Percentiles rank a stretch among this genome's conserved stretches.
These are phyloP conservation scores for Leishmania turanica DNA, from an alignment of 208 protist species.

Conservation along the genomic window DNA sequence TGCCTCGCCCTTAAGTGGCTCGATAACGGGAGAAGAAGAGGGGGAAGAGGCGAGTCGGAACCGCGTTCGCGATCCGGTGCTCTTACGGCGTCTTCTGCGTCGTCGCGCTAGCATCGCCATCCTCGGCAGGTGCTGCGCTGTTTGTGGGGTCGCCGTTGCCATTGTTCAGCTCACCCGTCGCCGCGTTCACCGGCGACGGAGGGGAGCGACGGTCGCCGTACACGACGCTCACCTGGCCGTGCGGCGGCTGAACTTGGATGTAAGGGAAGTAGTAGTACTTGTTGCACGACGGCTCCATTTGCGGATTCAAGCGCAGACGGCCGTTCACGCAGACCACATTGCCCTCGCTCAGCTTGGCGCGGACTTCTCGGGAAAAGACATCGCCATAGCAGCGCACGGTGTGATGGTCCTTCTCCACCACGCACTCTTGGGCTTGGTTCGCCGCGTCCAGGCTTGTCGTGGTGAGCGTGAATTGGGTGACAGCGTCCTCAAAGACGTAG, in stretches of 20 bases:
- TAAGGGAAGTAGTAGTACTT: constrained; percentile 94
- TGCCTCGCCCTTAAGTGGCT: background rate
- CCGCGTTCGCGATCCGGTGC: background rate
- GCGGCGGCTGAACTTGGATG: constrained; percentile 88
- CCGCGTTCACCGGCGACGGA: constrained; percentile 41
- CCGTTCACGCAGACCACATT: constrained; percentile 89
- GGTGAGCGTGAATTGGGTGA: constrained; percentile 92
- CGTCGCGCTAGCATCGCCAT: background rate
- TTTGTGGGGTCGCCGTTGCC: background rate
- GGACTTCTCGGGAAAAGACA: constrained; percentile 83
- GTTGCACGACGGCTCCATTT: constrained; percentile 85
- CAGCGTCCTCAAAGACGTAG: constrained; percentile 91
- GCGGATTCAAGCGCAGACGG: constrained; percentile 86
- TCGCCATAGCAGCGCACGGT: constrained; percentile 92
- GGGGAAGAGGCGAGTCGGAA: no score
- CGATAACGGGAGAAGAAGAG: background rate
- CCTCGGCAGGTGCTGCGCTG: background rate
- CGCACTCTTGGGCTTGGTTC: constrained; percentile 67
- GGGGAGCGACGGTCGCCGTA: constrained; percentile 71
- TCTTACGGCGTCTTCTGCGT: background rate
- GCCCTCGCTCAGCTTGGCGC: constrained; percentile 76
- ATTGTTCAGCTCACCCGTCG: constrained; percentile 35
- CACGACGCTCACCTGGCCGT: constrained; percentile 87
- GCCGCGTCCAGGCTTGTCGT: constrained; percentile 89
- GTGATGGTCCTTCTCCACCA: constrained; percentile 93